These are phyloP conservation scores for Ziziphus jujuba DNA, from an alignment of 306 rosid species.

Conservation along the genomic window DNA sequence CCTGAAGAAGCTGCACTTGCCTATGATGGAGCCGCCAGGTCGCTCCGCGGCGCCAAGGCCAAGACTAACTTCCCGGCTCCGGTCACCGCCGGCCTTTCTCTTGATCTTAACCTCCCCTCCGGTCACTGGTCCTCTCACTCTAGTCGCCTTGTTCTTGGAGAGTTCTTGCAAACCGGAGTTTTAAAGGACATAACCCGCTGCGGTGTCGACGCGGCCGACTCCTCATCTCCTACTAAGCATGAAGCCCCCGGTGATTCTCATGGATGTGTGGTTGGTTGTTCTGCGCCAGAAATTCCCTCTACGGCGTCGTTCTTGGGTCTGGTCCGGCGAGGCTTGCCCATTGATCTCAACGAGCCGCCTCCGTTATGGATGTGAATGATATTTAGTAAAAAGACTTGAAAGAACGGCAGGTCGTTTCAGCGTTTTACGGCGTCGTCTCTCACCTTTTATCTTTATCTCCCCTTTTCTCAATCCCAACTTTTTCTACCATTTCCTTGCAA, in stretches of 20 bases:
- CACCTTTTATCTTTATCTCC: neutral
- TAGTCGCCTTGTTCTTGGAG: conserved; percentile 47
- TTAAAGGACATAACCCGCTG: conserved; percentile 32
- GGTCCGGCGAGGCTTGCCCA: conserved; percentile 72
- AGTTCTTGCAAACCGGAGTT: conserved; percentile 59
- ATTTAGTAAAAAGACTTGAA: neutral
- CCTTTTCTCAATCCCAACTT: too few species aligned
- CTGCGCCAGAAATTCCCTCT: conserved; percentile 17
- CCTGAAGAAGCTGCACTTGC: conserved; percentile 95
- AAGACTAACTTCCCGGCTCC: conserved; percentile 80
- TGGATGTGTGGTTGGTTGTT: neutral
- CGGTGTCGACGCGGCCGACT: neutral
- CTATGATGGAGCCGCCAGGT: conserved; percentile 95
- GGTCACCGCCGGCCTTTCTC: conserved; percentile 34
- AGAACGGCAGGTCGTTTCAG: neutral
- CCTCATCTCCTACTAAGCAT: neutral
- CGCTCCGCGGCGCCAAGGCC: conserved; percentile 89
- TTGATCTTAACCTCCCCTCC: conserved; percentile 65
- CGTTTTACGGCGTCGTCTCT: conserved; percentile 2
- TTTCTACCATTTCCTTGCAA: too few species aligned
- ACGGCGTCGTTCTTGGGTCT: conserved; percentile 70
- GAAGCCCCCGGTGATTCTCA: neutral
- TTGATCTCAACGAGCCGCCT: conserved; percentile 92
- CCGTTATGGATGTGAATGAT: conserved; percentile 72
- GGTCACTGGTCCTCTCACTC: conserved; percentile 48